These are phyloP conservation scores for Clavispora santaluciae DNA, from an alignment of 805 yeast species.

Conservation along the genomic window DNA sequence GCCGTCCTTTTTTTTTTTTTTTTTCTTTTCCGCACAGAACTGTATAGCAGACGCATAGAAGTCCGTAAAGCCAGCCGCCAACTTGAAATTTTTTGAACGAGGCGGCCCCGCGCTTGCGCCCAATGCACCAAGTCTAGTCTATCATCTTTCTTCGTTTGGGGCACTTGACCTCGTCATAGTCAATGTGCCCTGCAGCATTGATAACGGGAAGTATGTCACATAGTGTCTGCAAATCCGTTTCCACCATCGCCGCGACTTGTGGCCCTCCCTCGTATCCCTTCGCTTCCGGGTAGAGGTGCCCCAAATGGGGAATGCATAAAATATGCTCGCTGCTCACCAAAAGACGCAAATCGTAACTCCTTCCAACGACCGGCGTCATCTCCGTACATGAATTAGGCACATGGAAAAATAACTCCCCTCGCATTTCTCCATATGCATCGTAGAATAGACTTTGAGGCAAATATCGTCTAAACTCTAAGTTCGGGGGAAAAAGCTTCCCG, in stretches of 20 bases:
- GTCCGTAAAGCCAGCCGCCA: not conserved
- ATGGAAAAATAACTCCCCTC: slow-evolving; percentile 11
- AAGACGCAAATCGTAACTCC: not conserved
- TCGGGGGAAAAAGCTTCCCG: slow-evolving; percentile 51
- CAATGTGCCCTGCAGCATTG: not conserved
- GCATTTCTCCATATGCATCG: slow-evolving; percentile 43
- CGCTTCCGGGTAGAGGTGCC: not conserved
- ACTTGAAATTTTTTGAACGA: no score
- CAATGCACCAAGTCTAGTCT: no score
- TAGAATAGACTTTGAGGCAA: slow-evolving; percentile 48
- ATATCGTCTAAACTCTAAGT: slow-evolving; percentile 51
- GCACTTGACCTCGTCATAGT: not conserved
- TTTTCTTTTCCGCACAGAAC: not conserved
- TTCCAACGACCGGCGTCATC: slow-evolving; percentile 9
- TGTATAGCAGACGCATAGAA: not conserved
- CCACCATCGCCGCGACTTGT: not conserved
- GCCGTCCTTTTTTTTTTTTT: no score
- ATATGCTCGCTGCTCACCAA: not conserved
- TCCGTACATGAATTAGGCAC: slow-evolving; percentile 5
- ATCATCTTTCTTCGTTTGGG: not conserved
- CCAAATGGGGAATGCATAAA: not conserved
- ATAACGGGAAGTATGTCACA: not conserved
- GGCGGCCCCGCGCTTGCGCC: no score
- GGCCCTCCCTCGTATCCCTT: not conserved
- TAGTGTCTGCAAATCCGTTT: not conserved